Evolutionary conservation across 2,329 filamentous ascomycete species (phyloP).

Genomic region (Venturia nashicola): DNA sequence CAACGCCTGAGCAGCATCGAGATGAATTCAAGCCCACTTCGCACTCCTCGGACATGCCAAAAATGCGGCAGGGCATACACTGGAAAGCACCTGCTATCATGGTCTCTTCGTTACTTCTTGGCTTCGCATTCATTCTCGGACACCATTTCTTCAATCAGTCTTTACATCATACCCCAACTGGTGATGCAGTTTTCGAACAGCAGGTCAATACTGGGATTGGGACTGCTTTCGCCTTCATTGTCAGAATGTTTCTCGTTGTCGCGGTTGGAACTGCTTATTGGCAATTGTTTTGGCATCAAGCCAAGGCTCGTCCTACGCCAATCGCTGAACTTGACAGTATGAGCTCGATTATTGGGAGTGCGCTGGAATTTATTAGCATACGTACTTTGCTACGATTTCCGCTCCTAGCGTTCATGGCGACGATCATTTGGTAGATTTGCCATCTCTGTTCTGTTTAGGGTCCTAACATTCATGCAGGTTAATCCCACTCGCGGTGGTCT

Average conservation of each 20-base stretch:
- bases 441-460: neutral
- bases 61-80: neutral
- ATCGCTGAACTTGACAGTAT: neutral
- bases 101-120: neutral
- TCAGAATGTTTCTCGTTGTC: neutral
- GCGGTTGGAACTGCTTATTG: neutral
- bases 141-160: conserved; percentile 4
- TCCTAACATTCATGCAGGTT: neutral
- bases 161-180: neutral
- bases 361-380: neutral
- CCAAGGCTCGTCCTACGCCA: neutral
- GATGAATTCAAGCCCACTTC: neutral
- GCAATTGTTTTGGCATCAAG: conserved; percentile 1
- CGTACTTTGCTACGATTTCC: neutral
- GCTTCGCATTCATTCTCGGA: neutral
- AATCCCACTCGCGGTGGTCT: neutral
- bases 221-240: neutral
- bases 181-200: neutral
- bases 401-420: neutral
- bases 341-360: neutral
- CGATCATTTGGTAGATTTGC: neutral
- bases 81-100: neutral
- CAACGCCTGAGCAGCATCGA: neutral
- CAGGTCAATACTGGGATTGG: conserved; percentile 2
- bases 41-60: neutral